These are phyloP conservation scores for Capsicum rhomboideum DNA, from an alignment of 257 asterid genomes.

Conservation along the genomic window DNA sequence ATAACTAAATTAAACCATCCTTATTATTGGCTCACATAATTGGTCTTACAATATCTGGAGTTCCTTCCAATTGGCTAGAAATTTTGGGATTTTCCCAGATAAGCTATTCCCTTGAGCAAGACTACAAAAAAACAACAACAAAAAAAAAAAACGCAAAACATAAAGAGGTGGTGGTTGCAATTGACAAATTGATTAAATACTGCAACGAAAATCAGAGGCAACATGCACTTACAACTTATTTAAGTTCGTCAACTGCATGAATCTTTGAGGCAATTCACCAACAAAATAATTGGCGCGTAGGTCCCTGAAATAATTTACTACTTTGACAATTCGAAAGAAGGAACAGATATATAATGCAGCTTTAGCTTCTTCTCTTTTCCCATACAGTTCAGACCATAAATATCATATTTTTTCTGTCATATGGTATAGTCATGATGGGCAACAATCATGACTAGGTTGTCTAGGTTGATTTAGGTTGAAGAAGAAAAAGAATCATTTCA, in stretches of 20 bases:
- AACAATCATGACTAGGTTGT: background rate
- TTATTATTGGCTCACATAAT: background rate
- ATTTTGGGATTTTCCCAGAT: background rate
- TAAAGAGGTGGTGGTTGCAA: background rate
- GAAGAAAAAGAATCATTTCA: background rate
- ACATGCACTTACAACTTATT: fast-evolving
- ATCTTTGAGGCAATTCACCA: conserved; percentile 4
- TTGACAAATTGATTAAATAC: background rate
- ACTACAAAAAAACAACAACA: background rate
- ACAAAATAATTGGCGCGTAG: background rate
- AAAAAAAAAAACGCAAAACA: background rate
- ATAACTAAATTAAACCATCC: background rate
- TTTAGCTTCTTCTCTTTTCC: background rate
- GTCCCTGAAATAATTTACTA: background rate
- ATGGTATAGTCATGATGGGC: background rate
- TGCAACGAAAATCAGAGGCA: background rate
- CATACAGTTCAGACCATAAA: background rate
- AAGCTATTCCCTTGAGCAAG: background rate
- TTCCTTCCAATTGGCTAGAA: background rate
- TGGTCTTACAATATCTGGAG: background rate
- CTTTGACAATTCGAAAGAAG: background rate
- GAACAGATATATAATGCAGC: background rate
- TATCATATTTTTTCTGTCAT: background rate
- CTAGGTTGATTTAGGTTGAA: background rate
- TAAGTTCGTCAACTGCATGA: background rate